Evolutionary conservation across 2,329 filamentous ascomycete genomes (phyloP), one percentile per base, ranked within the genome.

Genomic region (Stagonosporopsis vannaccii): DNA sequence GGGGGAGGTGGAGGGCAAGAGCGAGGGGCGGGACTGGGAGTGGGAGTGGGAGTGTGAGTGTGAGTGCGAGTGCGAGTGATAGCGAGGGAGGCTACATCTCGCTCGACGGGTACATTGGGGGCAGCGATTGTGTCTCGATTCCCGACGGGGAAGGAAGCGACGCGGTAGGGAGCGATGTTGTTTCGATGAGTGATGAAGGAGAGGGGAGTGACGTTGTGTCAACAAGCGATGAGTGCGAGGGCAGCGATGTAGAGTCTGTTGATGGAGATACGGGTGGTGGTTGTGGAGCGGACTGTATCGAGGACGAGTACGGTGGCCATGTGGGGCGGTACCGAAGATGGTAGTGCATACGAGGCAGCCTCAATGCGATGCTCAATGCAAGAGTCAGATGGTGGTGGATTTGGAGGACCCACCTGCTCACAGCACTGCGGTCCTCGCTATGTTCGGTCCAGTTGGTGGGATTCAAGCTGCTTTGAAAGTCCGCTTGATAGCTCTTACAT

Each of bases 41-140:
- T 3, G 17, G 19, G 23, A 30, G 19, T 9, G 15, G 6, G 25
- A 48, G 32, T 11, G n/a, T n/a, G n/a, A n/a, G n/a, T n/a, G n/a
- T n/a, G n/a, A 6, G 19, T 3, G n/a, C n/a, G n/a, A 46, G 47
- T 39, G 42, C 23, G 2, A 56, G 52, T 12, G 52, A 56, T 6
- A 23, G 20, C 15, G 53, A 56, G 13, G 47, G 36, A 19, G 53
- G 46, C 6, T 56, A 56, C 17, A 56, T 56, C 37, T 51, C 42
- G 12, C 53, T 51, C 2, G 53, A 56, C 8, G 53, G 46, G 3
- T 47, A 56, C 7, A 56, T 56, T 6, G 40, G 39, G 8, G 8
- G 41, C 8, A 56, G 52, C 37, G 52, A 50, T 22, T 56, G 46
- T 13, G 33, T 39, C 4, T 43, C 48, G 2, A 23, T 8, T 7